Evolutionary conservation across 2,329 filamentous ascomycete species (phyloP), one percentile per base, ranked within the genome.

Genomic region (Geosmithia morbida): DNA sequence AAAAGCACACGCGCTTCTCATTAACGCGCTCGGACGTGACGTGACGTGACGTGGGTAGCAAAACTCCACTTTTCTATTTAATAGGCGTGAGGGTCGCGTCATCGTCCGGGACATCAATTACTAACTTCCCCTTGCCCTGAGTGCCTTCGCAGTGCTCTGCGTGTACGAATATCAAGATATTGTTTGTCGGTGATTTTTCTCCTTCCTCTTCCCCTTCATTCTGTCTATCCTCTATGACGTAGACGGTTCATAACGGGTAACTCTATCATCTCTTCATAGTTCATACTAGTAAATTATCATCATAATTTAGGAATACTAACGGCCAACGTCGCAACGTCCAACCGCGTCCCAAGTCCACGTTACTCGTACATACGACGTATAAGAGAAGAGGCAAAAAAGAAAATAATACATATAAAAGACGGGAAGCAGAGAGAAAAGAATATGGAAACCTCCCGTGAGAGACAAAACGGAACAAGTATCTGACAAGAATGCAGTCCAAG

Each of bases 21-120:
- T 46, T 43, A 46, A 51, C 50, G 50, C 50, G 50, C 42, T 44
- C 45, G 11, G 22, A 29, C 46, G 46, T 50, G 49, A 45, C 49
- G 46, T 50, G 49, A 45, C 49, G 49, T 51, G 49, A 49, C 49
- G 49, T 50, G 49, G 41, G 46, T 37, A 37, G n/a, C n/a, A 7
- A 19, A 16, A 40, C 14, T 37, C 46, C 48, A 41, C 45, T 13
- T 16, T 18, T 22, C 7, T 43, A 7, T 42, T 51, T 45, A 51
- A 48, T 51, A 41, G 45, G 42, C 33, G 33, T 11, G 33, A 3
- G 33, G 33, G 10, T 16, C 33, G 33, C 33, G 33, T 37, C 33
- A 11, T 37, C 3, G 33, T 37, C 33, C 33, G 3, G 33, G 11
- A 11, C 10, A 37, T 13, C 33, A 37, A 37, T 37, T 37, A 37